These are phyloP conservation scores for Entoloma clypeatum DNA, from an alignment of 1,284 basidiomycete genomes.

Conservation along the genomic window DNA sequence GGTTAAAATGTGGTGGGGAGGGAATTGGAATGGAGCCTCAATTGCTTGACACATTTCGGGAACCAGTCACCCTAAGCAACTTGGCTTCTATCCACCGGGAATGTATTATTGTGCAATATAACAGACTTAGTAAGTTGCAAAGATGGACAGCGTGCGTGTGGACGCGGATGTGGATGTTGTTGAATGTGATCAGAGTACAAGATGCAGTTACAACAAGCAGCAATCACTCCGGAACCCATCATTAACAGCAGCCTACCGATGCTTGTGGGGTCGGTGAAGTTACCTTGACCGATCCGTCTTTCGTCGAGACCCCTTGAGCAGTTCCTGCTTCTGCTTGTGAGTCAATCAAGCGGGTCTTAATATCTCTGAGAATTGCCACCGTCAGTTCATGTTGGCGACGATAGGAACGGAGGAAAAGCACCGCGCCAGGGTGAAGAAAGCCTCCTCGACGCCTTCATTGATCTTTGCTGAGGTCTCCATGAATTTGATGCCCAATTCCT, in stretches of 20 bases:
- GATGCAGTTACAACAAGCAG: conserved; percentile 9
- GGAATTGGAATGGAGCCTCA: conserved; percentile 65
- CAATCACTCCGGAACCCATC: conserved; percentile 19
- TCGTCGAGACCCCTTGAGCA: conserved; percentile 37
- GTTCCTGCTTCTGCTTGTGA: conserved; percentile 74
- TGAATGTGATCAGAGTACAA: too few species aligned
- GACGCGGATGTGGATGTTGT: conserved; percentile 7
- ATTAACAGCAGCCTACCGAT: conserved; percentile 57
- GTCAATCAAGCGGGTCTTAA: conserved; percentile 96
- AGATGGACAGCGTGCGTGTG: conserved; percentile 16
- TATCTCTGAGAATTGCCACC: conserved; percentile 66
- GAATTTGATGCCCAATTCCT: conserved; percentile 90
- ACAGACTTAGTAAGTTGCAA: conserved; percentile 19
- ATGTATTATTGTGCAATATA: conserved; percentile 24
- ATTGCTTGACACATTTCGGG: conserved; percentile 14
- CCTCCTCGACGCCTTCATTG: conserved; percentile 98
- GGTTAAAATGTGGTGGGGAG: conserved; percentile 77
- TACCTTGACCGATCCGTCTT: conserved; percentile 61
- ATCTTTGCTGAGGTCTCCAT: conserved; percentile 98
- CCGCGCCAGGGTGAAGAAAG: conserved; percentile 97
- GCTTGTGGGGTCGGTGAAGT: conserved; percentile 51
- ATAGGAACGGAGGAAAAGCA: conserved; percentile 35
- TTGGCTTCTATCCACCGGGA: conserved; percentile 16
- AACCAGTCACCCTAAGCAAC: background rate
- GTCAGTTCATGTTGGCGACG: conserved; percentile 2